A percentile compares a stretch with the other conserved stretches of the same genome.
phyloP scores from a whole-genome alignment of 306 rosid species.

The Betula pendula region DNA sequence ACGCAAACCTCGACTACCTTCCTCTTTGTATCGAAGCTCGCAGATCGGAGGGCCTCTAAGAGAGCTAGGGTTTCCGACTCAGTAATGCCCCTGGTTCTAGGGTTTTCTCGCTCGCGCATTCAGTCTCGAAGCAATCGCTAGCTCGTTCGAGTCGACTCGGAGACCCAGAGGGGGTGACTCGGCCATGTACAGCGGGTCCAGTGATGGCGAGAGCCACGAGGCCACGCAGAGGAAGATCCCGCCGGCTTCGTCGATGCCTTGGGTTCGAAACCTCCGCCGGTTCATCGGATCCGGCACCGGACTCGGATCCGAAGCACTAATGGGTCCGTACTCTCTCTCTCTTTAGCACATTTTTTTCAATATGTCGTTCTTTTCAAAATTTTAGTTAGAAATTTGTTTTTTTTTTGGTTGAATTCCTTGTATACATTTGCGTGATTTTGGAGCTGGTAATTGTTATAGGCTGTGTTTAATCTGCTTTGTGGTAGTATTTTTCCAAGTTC shows the following conservation, averaged over 20 bases:
- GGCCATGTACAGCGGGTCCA: conserved; percentile 89
- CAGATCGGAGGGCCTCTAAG: neutral
- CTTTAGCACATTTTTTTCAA: neutral
- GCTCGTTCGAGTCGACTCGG: conserved; percentile 12
- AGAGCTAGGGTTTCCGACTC: neutral
- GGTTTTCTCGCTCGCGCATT: neutral
- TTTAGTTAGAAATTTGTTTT: neutral
- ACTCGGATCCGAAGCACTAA: conserved; percentile 93
- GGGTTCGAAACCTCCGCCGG: conserved; percentile 94
- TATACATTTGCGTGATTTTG: neutral
- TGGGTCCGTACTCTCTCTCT: conserved; percentile 55
- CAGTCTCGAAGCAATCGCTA: neutral
- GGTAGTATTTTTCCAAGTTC: neutral
- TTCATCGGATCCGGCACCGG: conserved; percentile 90
- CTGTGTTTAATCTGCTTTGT: neutral
- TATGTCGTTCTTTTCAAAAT: neutral
- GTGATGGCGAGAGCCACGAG: conserved; percentile 90
- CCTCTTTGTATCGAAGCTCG: neutral
- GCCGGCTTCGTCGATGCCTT: conserved; percentile 86
- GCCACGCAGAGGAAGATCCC: conserved; percentile 79
- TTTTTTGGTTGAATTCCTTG: neutral
- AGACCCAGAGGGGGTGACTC: conserved; percentile 9
- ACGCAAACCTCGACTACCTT: neutral
- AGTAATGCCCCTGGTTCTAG: conserved; percentile 6
- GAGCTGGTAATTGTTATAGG: neutral